Evolutionary conservation across 2,329 filamentous ascomycete species (phyloP).

Genomic region (Sporothrix sp.): DNA sequence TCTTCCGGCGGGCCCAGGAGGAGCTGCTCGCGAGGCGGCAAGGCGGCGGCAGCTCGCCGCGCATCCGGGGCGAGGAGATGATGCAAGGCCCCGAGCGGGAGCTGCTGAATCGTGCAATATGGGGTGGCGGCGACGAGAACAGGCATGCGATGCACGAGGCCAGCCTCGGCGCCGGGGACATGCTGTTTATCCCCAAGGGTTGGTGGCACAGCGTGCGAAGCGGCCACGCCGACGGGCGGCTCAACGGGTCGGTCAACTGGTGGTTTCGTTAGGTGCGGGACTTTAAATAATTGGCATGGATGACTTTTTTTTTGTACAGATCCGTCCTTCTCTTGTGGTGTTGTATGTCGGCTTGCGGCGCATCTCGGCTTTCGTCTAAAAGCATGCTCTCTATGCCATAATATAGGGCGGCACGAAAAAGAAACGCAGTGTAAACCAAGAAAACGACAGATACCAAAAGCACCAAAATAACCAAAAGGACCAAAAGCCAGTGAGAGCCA

Average conservation of each 20-base stretch:
- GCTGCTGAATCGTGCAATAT: slow-evolving; percentile 59
- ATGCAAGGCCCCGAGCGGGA: slow-evolving; percentile 70
- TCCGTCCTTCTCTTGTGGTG: not conserved
- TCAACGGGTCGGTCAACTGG: slow-evolving; percentile 55
- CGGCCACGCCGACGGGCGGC: slow-evolving; percentile 31
- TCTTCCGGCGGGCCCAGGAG: slow-evolving; percentile 50
- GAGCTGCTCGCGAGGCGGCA: slow-evolving; percentile 25
- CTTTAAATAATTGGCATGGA: not conserved
- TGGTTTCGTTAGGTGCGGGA: slow-evolving; percentile 53
- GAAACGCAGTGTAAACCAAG: slow-evolving; percentile 7
- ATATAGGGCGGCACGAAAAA: no score
- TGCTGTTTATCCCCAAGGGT: slow-evolving; percentile 67
- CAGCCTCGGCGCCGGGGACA: slow-evolving; percentile 54
- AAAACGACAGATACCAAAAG: no score
- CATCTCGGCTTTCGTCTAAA: not conserved
- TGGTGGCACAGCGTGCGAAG: slow-evolving; percentile 85
- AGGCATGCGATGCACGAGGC: slow-evolving; percentile 37
- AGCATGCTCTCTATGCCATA: slow-evolving; percentile 4
- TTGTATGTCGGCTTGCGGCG: not conserved
- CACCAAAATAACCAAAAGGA: no score
- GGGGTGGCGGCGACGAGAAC: slow-evolving; percentile 33
- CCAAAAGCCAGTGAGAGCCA: no score
- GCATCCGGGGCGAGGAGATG: slow-evolving; percentile 75
- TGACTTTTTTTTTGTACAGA: slow-evolving; percentile 2
- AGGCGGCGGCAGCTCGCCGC: slow-evolving; percentile 22